Evolutionary conservation across 2,329 filamentous ascomycete species (phyloP).

Genomic region (Neocatenulostroma microsporum): DNA sequence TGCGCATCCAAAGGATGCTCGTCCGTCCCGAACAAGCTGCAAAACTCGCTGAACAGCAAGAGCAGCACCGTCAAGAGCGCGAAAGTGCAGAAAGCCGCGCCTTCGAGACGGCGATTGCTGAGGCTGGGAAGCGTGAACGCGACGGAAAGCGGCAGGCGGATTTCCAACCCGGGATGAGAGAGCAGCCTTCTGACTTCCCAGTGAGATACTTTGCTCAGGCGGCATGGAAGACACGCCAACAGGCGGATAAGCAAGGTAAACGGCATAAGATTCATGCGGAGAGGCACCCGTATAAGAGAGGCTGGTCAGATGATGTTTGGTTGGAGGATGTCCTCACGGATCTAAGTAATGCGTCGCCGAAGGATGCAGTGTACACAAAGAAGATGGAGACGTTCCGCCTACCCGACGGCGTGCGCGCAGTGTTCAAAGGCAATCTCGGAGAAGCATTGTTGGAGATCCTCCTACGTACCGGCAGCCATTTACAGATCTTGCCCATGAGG

Average conservation of each 20-base stretch:
- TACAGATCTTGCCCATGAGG: conserved; percentile 11
- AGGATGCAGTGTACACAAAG: conserved; percentile 9
- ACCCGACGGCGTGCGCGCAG: conserved; percentile 12
- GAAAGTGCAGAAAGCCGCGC: not conserved
- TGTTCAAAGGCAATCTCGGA: conserved; percentile 14
- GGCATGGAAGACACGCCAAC: not conserved
- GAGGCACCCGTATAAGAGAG: conserved; percentile 2
- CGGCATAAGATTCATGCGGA: conserved; percentile 1
- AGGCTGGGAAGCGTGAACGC: not conserved
- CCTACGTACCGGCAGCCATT: conserved; percentile 25
- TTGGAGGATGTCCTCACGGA: not conserved
- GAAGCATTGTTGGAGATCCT: conserved; percentile 22
- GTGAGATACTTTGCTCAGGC: not conserved
- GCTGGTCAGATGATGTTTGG: not conserved
- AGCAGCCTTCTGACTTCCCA: not conserved
- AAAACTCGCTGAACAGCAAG: not conserved
- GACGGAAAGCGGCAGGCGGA: not conserved
- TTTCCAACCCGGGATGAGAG: conserved; percentile 1
- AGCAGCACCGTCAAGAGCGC: not conserved
- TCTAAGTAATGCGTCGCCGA: conserved; percentile 4
- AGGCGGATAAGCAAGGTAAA: not conserved
- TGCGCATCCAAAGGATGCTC: not conserved
- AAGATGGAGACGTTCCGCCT: conserved; percentile 17
- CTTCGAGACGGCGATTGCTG: conserved; percentile 1
- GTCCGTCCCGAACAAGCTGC: not conserved